phyloP scores from a whole-genome alignment of 1,139 yeast genomes.

The Saccharomycopsis hybrid region DNA sequence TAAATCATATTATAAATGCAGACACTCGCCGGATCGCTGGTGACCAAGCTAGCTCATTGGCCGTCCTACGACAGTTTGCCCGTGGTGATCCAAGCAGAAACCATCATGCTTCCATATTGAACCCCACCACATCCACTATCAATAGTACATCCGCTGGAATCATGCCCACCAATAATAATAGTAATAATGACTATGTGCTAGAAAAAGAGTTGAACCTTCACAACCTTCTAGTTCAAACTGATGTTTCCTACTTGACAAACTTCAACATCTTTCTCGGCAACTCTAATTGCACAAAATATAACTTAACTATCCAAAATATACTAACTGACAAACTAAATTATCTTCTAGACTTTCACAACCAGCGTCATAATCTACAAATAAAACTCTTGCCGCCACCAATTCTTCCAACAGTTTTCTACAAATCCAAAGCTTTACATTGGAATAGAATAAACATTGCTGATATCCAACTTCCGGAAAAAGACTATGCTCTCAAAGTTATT shows the following conservation, averaged over 20 bases:
- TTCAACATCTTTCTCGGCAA: slow-evolving; percentile 12
- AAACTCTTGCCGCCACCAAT: slow-evolving; percentile 7
- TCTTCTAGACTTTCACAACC: background rate
- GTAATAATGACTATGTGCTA: slow-evolving; percentile 2
- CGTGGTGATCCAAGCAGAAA: too few species aligned
- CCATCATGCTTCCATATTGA: too few species aligned
- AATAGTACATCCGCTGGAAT: background rate
- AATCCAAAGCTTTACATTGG: slow-evolving; percentile 10
- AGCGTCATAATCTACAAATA: background rate
- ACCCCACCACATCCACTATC: background rate
- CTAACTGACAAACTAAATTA: slow-evolving; percentile 1
- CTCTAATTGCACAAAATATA: slow-evolving; percentile 15
- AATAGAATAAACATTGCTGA: background rate
- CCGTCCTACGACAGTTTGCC: too few species aligned
- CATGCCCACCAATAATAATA: too few species aligned
- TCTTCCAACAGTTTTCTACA: slow-evolving; percentile 12
- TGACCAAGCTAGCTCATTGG: background rate
- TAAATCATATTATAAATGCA: slow-evolving; percentile 5
- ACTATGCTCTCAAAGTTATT: background rate
- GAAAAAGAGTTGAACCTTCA: slow-evolving; percentile 11
- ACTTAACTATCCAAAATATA: slow-evolving; percentile 10
- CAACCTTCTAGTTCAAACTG: slow-evolving; percentile 11
- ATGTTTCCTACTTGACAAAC: slow-evolving; percentile 10
- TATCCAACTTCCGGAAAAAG: slow-evolving; percentile 9
- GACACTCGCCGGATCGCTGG: background rate